Conservation (phyloP, 1,139 yeast species). For the Pneumocystis wakefieldiae region DNA sequence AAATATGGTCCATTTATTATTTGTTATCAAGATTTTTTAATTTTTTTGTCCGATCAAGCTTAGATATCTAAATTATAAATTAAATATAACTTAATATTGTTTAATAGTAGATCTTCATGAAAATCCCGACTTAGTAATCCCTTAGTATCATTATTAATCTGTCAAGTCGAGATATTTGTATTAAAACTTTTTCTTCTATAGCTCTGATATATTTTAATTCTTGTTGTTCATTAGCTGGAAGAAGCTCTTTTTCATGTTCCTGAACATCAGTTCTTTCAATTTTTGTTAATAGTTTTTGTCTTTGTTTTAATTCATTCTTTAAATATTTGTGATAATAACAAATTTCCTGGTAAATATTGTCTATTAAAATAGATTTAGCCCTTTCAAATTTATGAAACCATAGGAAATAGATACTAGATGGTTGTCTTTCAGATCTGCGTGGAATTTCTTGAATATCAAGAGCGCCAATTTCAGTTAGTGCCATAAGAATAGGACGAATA, state of each 20-base stretch:
- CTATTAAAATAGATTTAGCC: slow-evolving; percentile 36
- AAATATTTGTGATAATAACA: slow-evolving; percentile 36
- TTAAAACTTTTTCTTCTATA: slow-evolving; percentile 24
- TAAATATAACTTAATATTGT: neutral
- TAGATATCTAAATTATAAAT: too few species aligned
- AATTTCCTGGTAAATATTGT: slow-evolving; percentile 51
- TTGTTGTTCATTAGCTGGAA: slow-evolving; percentile 59
- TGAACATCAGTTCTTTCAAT: slow-evolving; percentile 81
- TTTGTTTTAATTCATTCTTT: slow-evolving; percentile 42
- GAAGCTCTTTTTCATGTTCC: slow-evolving; percentile 61
- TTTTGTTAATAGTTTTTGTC: slow-evolving; percentile 57
- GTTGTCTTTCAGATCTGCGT: slow-evolving; percentile 79
- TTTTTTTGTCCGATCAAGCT: too few species aligned
- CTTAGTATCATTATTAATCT: slow-evolving; percentile 27
- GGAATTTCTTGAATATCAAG: slow-evolving; percentile 73
- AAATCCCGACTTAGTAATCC: slow-evolving; percentile 21
- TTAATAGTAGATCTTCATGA: neutral
- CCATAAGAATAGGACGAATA: slow-evolving; percentile 37
- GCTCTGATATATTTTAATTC: slow-evolving; percentile 42
- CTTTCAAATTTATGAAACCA: slow-evolving; percentile 54
- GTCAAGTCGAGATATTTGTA: slow-evolving; percentile 25
- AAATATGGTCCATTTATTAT: neutral
- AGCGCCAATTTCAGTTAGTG: slow-evolving; percentile 27
- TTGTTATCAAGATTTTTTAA: too few species aligned
- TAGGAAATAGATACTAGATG: slow-evolving; percentile 70